Percentiles rank a stretch among this genome's conserved stretches.
Evolutionary conservation across 2,329 filamentous ascomycete species (phyloP).

Genomic region (Penicillium verrucosum): DNA sequence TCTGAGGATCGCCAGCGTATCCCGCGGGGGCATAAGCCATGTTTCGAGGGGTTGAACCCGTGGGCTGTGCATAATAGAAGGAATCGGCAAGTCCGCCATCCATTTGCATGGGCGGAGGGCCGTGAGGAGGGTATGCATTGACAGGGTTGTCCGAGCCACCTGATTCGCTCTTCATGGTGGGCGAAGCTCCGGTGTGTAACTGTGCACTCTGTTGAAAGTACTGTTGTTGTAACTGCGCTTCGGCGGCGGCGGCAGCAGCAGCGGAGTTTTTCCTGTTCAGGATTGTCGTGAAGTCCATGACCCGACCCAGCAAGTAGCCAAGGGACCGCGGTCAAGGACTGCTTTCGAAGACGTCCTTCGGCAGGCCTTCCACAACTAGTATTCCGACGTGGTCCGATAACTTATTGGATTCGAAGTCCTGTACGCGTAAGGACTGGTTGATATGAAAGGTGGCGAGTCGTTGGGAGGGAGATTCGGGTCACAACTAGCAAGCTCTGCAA

Average conservation of each 20-base stretch:
- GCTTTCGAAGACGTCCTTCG: slow-evolving; percentile 21
- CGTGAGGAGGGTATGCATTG: slow-evolving; percentile 56
- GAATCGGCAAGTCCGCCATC: slow-evolving; percentile 29
- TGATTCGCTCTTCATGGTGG: slow-evolving; percentile 59
- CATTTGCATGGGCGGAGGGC: slow-evolving; percentile 52
- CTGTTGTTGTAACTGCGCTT: slow-evolving; percentile 46
- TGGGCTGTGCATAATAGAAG: slow-evolving; percentile 24
- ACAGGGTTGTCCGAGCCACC: slow-evolving; percentile 56
- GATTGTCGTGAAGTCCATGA: slow-evolving; percentile 54
- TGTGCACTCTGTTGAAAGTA: slow-evolving; percentile 43
- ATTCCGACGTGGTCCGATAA: background rate
- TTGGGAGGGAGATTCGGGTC: background rate
- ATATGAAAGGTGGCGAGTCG: background rate
- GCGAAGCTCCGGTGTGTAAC: slow-evolving; percentile 42
- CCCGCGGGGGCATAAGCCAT: slow-evolving; percentile 52
- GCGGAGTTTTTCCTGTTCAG: slow-evolving; percentile 50
- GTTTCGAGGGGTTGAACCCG: slow-evolving; percentile 53
- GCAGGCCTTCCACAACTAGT: slow-evolving; percentile 5
- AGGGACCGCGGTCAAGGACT: slow-evolving; percentile 33
- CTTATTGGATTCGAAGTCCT: slow-evolving; percentile 9
- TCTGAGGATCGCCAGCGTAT: slow-evolving; percentile 47
- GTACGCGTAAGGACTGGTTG: background rate
- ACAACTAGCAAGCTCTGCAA: background rate
- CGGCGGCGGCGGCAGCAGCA: slow-evolving; percentile 42
- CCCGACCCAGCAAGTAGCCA: slow-evolving; percentile 35